These are phyloP conservation scores for Teunomyces kruisii DNA, from an alignment of 805 yeast species.

Conservation along the genomic window DNA sequence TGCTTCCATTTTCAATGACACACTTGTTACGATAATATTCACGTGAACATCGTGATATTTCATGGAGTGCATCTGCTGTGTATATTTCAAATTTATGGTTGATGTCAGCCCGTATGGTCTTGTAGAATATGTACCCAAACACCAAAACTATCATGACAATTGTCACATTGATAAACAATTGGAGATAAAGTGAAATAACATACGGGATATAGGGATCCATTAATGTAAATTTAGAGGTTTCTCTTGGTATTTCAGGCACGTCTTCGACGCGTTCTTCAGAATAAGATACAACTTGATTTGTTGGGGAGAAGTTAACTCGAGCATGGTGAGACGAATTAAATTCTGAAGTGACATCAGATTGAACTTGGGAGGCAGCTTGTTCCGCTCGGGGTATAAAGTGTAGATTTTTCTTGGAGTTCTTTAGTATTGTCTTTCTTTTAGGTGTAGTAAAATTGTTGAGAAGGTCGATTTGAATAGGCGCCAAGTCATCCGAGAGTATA, in stretches of 20 bases:
- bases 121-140: constrained; percentile 49
- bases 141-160: constrained; percentile 53
- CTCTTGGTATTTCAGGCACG: neutral
- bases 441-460: constrained; percentile 1
- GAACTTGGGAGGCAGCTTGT: neutral
- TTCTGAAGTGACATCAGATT: neutral
- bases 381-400: neutral
- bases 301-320: neutral
- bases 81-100: constrained; percentile 65
- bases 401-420: neutral
- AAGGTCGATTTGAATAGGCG: neutral
- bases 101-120: constrained; percentile 67
- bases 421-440: neutral
- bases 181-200: constrained; percentile 61
- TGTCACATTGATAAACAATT: constrained; percentile 56
- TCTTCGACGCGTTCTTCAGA: neutral
- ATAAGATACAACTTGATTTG: neutral
- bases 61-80: constrained; percentile 57
- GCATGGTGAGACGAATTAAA: neutral
- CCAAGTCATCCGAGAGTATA: neutral
- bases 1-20: constrained; percentile 40
- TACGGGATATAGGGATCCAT: constrained; percentile 53
- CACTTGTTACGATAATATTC: constrained; percentile 76
- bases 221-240: neutral
- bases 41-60: constrained; percentile 66